Percentiles rank a stretch among this genome's conserved stretches.
Evolutionary conservation across 2,329 filamentous ascomycete species (phyloP).

Genomic region (Chalara sp.): DNA sequence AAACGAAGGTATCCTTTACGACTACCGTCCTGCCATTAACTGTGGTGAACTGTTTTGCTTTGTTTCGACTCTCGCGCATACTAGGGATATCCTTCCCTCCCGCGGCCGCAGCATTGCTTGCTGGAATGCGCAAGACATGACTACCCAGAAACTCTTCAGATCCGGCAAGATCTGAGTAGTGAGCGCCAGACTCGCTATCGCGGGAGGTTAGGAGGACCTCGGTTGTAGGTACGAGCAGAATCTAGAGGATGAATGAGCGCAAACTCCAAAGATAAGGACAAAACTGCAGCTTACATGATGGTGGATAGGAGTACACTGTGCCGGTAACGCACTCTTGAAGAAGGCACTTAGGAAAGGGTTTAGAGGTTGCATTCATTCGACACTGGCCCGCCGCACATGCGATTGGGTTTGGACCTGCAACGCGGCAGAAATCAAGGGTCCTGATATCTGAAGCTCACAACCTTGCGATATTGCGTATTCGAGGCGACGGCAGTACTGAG

Average conservation of each 20-base stretch:
- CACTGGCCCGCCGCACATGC: slow-evolving; percentile 23
- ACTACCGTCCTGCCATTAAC: slow-evolving; percentile 90
- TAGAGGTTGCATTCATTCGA: slow-evolving; percentile 87
- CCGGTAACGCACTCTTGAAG: slow-evolving; percentile 89
- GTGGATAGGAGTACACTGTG: slow-evolving; percentile 86
- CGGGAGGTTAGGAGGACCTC: slow-evolving; percentile 83
- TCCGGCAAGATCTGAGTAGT: slow-evolving; percentile 72
- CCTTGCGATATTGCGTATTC: too few species aligned
- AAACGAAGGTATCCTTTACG: slow-evolving; percentile 86
- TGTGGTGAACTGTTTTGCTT: slow-evolving; percentile 90
- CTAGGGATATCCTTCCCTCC: slow-evolving; percentile 56
- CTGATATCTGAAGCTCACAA: too few species aligned
- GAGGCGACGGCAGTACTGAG: too few species aligned
- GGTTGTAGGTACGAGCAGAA: slow-evolving; percentile 88
- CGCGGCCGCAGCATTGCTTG: slow-evolving; percentile 38
- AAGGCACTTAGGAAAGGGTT: slow-evolving; percentile 98
- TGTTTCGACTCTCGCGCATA: slow-evolving; percentile 79
- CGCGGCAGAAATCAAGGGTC: slow-evolving; percentile 3
- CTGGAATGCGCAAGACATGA: slow-evolving; percentile 85
- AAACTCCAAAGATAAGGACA: slow-evolving; percentile 7
- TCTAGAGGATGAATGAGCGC: slow-evolving; percentile 33
- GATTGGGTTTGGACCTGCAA: slow-evolving; percentile 19
- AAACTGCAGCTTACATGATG: slow-evolving; percentile 58
- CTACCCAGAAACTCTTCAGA: slow-evolving; percentile 94
- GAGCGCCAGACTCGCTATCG: slow-evolving; percentile 76